Conservation (phyloP, 352 stramenopile genomes). For the Phytophthora vignae region DNA sequence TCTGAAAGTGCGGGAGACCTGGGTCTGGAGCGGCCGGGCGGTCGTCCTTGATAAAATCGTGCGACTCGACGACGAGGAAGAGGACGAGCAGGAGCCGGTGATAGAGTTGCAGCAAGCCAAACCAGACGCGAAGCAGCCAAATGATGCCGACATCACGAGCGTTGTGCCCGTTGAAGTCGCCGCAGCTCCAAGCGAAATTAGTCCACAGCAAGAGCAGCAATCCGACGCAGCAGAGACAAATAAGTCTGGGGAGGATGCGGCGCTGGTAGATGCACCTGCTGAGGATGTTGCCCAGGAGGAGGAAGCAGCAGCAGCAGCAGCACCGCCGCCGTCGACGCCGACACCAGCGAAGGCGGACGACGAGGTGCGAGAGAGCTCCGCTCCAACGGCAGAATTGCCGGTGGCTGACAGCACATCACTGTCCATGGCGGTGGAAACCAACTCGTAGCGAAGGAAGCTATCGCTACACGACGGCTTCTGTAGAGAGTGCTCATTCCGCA, state of each 20-base stretch:
- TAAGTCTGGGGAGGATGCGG: not conserved
- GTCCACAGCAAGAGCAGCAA: conserved; percentile 12
- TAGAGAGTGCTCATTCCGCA: not conserved
- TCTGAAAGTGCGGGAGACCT: conserved; percentile 72
- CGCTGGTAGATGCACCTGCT: not conserved
- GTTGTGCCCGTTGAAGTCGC: not conserved
- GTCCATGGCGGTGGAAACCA: not conserved
- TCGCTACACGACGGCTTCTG: not conserved
- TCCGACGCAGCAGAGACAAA: conserved; percentile 20
- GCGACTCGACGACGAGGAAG: conserved; percentile 19
- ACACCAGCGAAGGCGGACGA: conserved; percentile 19
- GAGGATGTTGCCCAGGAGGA: not conserved
- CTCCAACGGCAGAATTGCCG: not conserved
- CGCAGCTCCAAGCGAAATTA: not conserved
- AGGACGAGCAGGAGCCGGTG: not conserved
- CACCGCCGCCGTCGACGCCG: not conserved
- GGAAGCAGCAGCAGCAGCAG: not conserved
- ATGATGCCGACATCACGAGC: not conserved
- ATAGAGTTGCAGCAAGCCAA: conserved; percentile 3
- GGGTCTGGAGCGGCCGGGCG: conserved; percentile 67
- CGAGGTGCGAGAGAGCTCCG: conserved; percentile 30
- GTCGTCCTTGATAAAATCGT: conserved; percentile 79
- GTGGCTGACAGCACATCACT: too few relatives aligned
- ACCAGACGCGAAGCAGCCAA: conserved; percentile 1
- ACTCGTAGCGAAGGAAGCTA: not conserved